Evolutionary conservation across 2,329 filamentous ascomycete genomes (phyloP), one percentile per base, ranked within the genome.

Genomic region (Diaporthe sp.): DNA sequence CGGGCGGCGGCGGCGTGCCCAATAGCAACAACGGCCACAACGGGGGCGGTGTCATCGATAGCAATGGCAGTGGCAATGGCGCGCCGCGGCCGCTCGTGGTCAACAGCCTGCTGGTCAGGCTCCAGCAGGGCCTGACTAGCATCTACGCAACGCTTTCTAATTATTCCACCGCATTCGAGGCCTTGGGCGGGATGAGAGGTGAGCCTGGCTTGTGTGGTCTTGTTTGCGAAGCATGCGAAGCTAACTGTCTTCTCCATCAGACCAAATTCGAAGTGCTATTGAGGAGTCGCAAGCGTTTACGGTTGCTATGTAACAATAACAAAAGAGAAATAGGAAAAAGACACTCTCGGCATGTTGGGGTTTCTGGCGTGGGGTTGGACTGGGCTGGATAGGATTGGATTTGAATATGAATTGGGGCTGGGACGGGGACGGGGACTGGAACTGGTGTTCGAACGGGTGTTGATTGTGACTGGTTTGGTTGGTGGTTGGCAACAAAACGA

Each of bases 101-200:
- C 34, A 74, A 83, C 19, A 85, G 83, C 77, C 81, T 87, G 73
- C 81, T 86, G 15, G 77, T 82, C 39, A 83, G 83, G 68, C 81
- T 87, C 58, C 85, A 86, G 77, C 83, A 84, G 77, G 85, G 85
- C 0, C 77, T 87, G 57, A 79, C 83, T n/a, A 86, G 85, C 22
- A 84, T 87, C 22, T 79, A 85, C 73, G 82, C 81, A 19, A 85
- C 85, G 6, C 78, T 87, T 28, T 84, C 86, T 68, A 87, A 87
- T 76, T 87, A 87, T 73, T 82, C 81, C n/a, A 84, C 81, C 25
- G 83, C 85, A 2, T 87, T 86, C 74, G 85, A 87, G 78, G 85
- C 85, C n/a, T 77, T 87, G 65, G 84, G 85, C 37, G 85, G 85
- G 19, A 87, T 87, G 85, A 81, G 85, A 82, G 85, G 85, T 86